Percentiles rank a stretch among this genome's conserved stretches.
Conservation (phyloP, 208 protist species). For the Wallacemonas sp. region DNA sequence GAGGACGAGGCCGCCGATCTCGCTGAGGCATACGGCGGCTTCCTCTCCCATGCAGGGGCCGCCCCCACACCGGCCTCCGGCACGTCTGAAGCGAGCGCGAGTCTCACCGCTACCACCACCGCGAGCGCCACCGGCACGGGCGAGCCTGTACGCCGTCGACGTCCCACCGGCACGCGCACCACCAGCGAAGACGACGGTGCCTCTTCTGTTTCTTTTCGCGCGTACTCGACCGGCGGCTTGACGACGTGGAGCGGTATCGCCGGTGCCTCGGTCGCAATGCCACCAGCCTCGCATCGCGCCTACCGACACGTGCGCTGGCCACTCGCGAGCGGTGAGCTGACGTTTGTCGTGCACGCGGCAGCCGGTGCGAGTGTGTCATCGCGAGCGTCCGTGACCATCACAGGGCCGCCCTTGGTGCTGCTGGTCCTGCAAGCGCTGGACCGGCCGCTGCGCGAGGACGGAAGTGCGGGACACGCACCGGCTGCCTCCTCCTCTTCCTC, state of each 20-base stretch:
- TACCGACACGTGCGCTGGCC: slow-evolving; percentile 42
- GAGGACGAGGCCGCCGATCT: slow-evolving; percentile 56
- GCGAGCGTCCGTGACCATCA: slow-evolving; percentile 26
- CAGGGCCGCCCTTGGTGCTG: slow-evolving; percentile 50
- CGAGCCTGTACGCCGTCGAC: too few species aligned
- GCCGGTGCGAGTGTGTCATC: not conserved
- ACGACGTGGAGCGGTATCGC: slow-evolving; percentile 11
- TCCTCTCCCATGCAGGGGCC: slow-evolving; percentile 31
- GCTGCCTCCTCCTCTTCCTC: too few species aligned
- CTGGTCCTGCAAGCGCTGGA: slow-evolving; percentile 63
- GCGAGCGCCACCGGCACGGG: too few species aligned
- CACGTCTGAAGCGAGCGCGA: not conserved
- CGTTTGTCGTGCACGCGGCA: slow-evolving; percentile 37
- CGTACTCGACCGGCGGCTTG: slow-evolving; percentile 8
- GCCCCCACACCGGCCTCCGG: not conserved
- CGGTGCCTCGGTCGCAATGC: not conserved
- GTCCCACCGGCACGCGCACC: not conserved
- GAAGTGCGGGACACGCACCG: slow-evolving; percentile 2
- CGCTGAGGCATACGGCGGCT: slow-evolving; percentile 48
- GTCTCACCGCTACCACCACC: not conserved
- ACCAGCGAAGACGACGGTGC: slow-evolving; percentile 8
- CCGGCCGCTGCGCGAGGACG: slow-evolving; percentile 12
- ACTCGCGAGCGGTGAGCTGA: slow-evolving; percentile 33
- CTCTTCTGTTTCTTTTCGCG: not conserved
- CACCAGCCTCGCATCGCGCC: not conserved